These are phyloP conservation scores for Protomyces inundatus DNA, from an alignment of 1,139 yeast species.

Conservation along the genomic window DNA sequence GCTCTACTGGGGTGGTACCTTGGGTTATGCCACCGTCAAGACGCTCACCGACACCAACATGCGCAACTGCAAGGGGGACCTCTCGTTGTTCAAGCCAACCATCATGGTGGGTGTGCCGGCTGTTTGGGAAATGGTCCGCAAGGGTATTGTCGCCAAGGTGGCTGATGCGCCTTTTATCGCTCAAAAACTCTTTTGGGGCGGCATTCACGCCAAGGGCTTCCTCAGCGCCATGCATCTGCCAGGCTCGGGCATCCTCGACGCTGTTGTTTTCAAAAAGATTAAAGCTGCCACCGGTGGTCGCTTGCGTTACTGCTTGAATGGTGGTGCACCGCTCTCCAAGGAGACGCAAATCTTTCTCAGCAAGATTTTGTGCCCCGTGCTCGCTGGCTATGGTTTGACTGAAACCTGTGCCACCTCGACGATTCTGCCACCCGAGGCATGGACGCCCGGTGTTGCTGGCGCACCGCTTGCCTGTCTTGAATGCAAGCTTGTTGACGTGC, in stretches of 20 bases:
- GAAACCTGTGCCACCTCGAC: constrained; percentile 91
- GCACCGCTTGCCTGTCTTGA: constrained; percentile 77
- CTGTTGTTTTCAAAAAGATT: constrained; percentile 74
- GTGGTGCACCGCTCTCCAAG: constrained; percentile 85
- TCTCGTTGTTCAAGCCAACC: constrained; percentile 81
- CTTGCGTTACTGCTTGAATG: constrained; percentile 67
- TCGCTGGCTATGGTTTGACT: constrained; percentile 93
- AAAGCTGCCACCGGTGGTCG: constrained; percentile 95
- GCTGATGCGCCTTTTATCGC: constrained; percentile 58
- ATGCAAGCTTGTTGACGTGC: constrained; percentile 82
- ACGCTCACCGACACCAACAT: constrained; percentile 79
- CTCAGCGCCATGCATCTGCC: constrained; percentile 65
- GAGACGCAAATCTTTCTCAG: constrained; percentile 84
- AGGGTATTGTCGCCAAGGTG: constrained; percentile 80
- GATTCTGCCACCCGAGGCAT: constrained; percentile 58
- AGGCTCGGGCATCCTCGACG: constrained; percentile 59
- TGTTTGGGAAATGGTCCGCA: constrained; percentile 93
- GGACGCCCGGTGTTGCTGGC: constrained; percentile 75
- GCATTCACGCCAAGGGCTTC: constrained; percentile 64
- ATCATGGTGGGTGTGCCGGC: constrained; percentile 98
- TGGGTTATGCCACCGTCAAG: constrained; percentile 91
- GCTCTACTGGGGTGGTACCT: constrained; percentile 83
- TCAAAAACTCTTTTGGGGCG: constrained; percentile 86
- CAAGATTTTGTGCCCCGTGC: constrained; percentile 76
- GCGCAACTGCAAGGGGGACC: constrained; percentile 81